These are phyloP conservation scores for Arthrobotrys pseudoclavata DNA, from an alignment of 2,329 filamentous ascomycete genomes.

Conservation along the genomic window DNA sequence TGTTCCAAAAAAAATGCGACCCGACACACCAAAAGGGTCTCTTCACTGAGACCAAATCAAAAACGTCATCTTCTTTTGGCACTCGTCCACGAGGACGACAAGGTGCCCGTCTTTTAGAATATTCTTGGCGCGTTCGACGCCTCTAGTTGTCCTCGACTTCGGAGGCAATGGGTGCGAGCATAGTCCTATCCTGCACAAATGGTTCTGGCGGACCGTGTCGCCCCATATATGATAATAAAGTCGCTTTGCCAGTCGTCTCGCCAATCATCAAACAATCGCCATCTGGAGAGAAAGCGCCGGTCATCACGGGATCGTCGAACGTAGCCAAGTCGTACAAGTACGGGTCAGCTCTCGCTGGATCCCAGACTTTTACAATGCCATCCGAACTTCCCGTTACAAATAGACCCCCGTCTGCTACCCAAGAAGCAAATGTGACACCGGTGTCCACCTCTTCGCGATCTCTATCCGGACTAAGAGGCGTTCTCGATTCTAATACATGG, in stretches of 20 bases:
- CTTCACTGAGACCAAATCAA: not conserved
- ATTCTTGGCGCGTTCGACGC: slow-evolving; percentile 45
- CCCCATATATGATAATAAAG: slow-evolving; percentile 60
- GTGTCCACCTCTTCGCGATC: slow-evolving; percentile 61
- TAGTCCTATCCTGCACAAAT: slow-evolving; percentile 57
- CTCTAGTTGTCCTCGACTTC: slow-evolving; percentile 34
- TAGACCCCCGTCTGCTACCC: slow-evolving; percentile 52
- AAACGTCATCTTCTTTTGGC: slow-evolving; percentile 46
- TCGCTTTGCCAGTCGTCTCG: slow-evolving; percentile 62
- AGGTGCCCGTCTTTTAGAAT: slow-evolving; percentile 35
- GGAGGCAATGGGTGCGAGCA: slow-evolving; percentile 61
- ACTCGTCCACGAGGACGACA: slow-evolving; percentile 37
- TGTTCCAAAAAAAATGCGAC: not conserved
- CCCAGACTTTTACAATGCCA: slow-evolving; percentile 63
- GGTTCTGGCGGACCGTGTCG: slow-evolving; percentile 57
- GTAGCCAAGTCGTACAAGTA: slow-evolving; percentile 62
- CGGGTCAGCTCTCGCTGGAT: slow-evolving; percentile 59
- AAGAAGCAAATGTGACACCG: slow-evolving; percentile 62
- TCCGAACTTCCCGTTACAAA: slow-evolving; percentile 62
- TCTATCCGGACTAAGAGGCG: slow-evolving; percentile 49
- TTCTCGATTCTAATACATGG: slow-evolving; percentile 37
- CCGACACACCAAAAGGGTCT: slow-evolving; percentile 1
- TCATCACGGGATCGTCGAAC: slow-evolving; percentile 62
- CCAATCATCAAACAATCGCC: slow-evolving; percentile 62
- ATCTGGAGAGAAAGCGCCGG: slow-evolving; percentile 61